A percentile compares a stretch with the other conserved stretches of the same genome.
Evolutionary conservation across 768 basidiomycete genomes (phyloP).

Genomic region (Termitomyces sp.): DNA sequence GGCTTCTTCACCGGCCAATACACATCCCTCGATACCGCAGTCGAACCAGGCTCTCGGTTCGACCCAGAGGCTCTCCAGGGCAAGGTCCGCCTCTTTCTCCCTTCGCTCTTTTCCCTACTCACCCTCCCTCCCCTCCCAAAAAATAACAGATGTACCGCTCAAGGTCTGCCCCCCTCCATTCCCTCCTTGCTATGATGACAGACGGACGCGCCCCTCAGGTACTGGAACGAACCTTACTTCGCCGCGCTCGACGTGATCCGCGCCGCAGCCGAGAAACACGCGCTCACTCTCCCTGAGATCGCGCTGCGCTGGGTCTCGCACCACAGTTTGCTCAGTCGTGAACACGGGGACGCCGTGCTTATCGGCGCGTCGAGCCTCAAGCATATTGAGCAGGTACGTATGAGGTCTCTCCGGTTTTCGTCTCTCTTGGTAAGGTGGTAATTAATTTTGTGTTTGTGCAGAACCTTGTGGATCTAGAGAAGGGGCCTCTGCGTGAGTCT

Average conservation of each 20-base stretch:
- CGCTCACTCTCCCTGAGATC: slow-evolving; percentile 34
- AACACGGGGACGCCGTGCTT: slow-evolving; percentile 30
- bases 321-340: slow-evolving; percentile 32
- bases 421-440: not conserved
- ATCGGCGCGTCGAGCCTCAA: slow-evolving; percentile 36
- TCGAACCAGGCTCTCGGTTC: slow-evolving; percentile 39
- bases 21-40: slow-evolving; percentile 27
- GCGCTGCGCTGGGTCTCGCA: slow-evolving; percentile 43
- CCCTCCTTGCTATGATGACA: no score
- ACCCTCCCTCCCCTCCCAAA: no score
- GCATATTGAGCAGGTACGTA: slow-evolving; percentile 31
- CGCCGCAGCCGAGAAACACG: slow-evolving; percentile 19
- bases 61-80: slow-evolving; percentile 42
- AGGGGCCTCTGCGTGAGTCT: slow-evolving; percentile 18
- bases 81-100: slow-evolving; percentile 30
- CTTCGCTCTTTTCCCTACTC: no score
- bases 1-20: slow-evolving; percentile 57
- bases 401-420: no score
- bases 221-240: slow-evolving; percentile 22
- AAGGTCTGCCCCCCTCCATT: slow-evolving; percentile 17
- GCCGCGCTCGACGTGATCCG: slow-evolving; percentile 15
- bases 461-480: slow-evolving; percentile 22
- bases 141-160: slow-evolving; percentile 35
- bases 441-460: not conserved
- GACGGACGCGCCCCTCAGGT: slow-evolving; percentile 1